These are phyloP conservation scores for Yarrowia sp. DNA, from an alignment of 805 yeast genomes.

Conservation along the genomic window DNA sequence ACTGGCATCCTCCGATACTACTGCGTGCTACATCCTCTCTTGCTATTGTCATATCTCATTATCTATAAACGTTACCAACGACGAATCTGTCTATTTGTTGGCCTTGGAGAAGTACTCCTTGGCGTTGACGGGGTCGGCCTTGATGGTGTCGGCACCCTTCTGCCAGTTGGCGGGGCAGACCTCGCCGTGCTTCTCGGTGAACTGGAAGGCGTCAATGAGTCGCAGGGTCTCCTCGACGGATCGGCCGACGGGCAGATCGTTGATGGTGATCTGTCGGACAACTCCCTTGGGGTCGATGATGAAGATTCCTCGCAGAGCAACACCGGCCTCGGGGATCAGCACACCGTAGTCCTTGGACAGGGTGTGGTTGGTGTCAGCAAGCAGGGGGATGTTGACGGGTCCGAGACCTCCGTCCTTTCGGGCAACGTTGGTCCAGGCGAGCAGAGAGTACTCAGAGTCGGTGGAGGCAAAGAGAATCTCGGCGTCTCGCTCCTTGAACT, in stretches of 20 bases:
- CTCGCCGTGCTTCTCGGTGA: constrained; percentile 98
- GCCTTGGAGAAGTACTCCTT: constrained; percentile 74
- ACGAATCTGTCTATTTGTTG: constrained; percentile 42
- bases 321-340: constrained; percentile 90
- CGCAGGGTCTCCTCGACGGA: constrained; percentile 97
- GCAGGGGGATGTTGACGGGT: constrained; percentile 85
- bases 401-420: constrained; percentile 99
- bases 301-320: constrained; percentile 97
- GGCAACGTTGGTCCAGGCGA: constrained; percentile 97
- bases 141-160: constrained; percentile 89
- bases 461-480: constrained; percentile 95
- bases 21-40: neutral
- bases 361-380: constrained; percentile 96
- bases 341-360: constrained; percentile 97
- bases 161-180: constrained; percentile 99
- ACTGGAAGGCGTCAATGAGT: constrained; percentile 98
- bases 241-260: constrained; percentile 99
- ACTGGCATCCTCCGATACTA: neutral
- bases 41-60: constrained; percentile 22
- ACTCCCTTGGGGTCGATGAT: constrained; percentile 93
- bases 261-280: constrained; percentile 95
- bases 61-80: constrained; percentile 7
- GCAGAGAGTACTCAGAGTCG: constrained; percentile 94
- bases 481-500: constrained; percentile 81
- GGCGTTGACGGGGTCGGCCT: constrained; percentile 73